These are phyloP conservation scores for Fusarium heterosporum DNA, from an alignment of 2,329 filamentous ascomycete species.

Conservation along the genomic window DNA sequence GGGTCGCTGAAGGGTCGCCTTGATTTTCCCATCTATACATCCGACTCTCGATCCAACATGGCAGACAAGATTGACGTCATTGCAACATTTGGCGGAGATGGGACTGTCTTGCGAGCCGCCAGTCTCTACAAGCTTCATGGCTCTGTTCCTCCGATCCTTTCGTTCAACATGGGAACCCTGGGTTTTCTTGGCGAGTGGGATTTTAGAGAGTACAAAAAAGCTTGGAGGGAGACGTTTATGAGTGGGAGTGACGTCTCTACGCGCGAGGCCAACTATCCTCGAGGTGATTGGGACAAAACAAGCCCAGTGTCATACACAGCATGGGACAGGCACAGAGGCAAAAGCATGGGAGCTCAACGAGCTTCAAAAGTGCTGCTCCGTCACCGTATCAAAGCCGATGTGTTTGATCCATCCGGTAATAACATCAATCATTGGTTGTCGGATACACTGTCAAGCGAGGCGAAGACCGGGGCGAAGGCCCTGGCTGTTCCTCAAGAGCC, in stretches of 20 bases:
- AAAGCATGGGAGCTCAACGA: constrained; percentile 80
- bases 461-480: constrained; percentile 53
- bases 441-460: constrained; percentile 59
- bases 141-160: constrained; percentile 88
- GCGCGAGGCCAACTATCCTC: constrained; percentile 57
- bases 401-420: constrained; percentile 77
- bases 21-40: constrained; percentile 78
- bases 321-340: constrained; percentile 82
- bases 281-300: constrained; percentile 45
- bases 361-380: constrained; percentile 86
- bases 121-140: constrained; percentile 78
- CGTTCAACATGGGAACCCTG: constrained; percentile 96
- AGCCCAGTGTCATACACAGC: constrained; percentile 49
- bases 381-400: constrained; percentile 85
- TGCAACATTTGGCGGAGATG: constrained; percentile 89
- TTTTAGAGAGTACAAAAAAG: constrained; percentile 90
- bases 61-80: constrained; percentile 88
- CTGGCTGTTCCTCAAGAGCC: constrained; percentile 53
- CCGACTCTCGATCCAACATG: constrained; percentile 64
- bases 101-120: constrained; percentile 54
- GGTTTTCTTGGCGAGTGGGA: constrained; percentile 98
- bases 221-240: constrained; percentile 94
- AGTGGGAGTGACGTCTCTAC: constrained; percentile 66
- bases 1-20: constrained; percentile 76
- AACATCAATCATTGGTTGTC: constrained; percentile 67